A percentile compares a stretch with the other conserved stretches of the same genome.
Conservation (phyloP, 192 early-diverging fungal species). For the Diversispora eburnea region DNA sequence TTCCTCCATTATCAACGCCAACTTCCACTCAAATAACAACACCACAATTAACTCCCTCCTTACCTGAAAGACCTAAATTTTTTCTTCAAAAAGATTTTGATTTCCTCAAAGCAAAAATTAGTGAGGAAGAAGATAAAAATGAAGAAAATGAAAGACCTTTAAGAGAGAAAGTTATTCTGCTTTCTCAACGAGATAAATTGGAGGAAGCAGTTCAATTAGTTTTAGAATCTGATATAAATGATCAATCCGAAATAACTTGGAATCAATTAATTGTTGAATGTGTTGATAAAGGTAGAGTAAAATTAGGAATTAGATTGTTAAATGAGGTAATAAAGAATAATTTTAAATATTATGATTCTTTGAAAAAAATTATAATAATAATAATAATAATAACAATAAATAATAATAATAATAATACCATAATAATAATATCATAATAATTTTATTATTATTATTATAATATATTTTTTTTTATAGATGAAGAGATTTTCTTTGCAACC, state of each 20-base stretch:
- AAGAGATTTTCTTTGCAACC: constrained; percentile 35
- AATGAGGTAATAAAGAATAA: constrained; percentile 9
- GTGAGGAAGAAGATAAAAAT: too few species aligned
- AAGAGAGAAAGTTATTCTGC: neutral
- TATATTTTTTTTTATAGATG: constrained; percentile 28
- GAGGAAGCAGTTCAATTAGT: constrained; percentile 14
- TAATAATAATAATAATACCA: neutral
- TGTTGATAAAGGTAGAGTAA: constrained; percentile 2
- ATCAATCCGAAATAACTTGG: constrained; percentile 1
- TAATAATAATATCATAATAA: neutral
- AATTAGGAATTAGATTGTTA: neutral
- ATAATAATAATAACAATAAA: too few species aligned
- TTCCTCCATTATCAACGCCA: too few species aligned
- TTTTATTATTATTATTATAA: neutral
- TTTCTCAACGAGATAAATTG: neutral
- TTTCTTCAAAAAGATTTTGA: too few species aligned
- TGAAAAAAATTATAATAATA: neutral
- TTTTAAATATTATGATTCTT: neutral
- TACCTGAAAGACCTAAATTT: too few species aligned
- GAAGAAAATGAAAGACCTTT: neutral
- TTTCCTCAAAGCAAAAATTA: too few species aligned
- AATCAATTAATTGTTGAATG: constrained; percentile 19
- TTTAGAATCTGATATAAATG: neutral
- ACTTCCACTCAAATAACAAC: too few species aligned
- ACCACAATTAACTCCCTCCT: too few species aligned